Base-by-base conservation (phyloP, 805 yeast species). In the Wickerhamiella kazuoi region DNA sequence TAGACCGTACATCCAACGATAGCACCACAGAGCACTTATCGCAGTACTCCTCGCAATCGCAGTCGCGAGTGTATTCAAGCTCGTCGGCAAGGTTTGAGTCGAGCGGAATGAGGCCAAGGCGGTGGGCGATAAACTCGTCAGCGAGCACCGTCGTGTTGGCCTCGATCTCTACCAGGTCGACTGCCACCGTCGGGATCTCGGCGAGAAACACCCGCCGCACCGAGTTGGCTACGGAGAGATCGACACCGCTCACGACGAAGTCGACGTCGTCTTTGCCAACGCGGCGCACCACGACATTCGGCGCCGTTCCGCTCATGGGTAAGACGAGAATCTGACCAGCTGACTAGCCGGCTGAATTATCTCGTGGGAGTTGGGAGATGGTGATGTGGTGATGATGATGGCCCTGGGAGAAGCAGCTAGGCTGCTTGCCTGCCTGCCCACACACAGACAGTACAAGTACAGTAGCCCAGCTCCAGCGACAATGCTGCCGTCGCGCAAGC, bases 11-110 rank as follows among this genome's bases (percentile, higher is more conserved):
- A 41, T 81, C 76, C 46, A 90, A 63, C 42, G 78, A 76, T 41
- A 90, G 68, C 47, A 78, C 82, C 19, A 90, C 97, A 3, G 94
- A 77, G 63, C 99, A 90, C 59, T 79, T 78, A 44, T 83, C 86
- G 62, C 99, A 90, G 63, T 90, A 87, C 55, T 86, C 93, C 57
- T 90, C 98, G 65, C 99, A 90, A 34, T 93, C 86, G 60, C 99
- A 90, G 58, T 90, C 98, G 55, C 96, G 71, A 21, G 93, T 77
- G 61, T 86, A 87, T 45, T 82, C 75, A 47, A 87, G 64, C 45
- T 76, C 71, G 37, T 83, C 94, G 34, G 86, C 83, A 44, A 81
- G 87, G 32, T 74, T 73, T 50, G 93, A 75, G 47, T 77, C 79
- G 35, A 90, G 65, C 1, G 99, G 99, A 44, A 90, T 74, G 40